phyloP scores from a whole-genome alignment of 2,329 filamentous ascomycete species.

The Hymenoscyphus fraxineus region DNA sequence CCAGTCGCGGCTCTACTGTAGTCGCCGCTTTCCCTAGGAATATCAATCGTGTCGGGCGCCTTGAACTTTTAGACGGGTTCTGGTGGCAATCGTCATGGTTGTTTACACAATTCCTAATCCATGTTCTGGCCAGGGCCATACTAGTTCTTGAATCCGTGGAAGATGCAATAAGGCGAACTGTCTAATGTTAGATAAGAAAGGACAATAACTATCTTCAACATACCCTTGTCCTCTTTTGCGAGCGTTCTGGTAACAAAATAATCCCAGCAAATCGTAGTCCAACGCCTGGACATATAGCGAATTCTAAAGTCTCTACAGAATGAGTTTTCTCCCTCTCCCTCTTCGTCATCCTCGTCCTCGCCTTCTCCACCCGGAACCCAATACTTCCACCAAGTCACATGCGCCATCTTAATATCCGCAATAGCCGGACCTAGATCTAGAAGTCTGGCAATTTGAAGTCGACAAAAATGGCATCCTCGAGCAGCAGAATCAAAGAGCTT shows the following conservation, averaged over 20 bases:
- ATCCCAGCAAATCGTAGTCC: slow-evolving; percentile 1
- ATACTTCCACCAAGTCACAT: slow-evolving; percentile 17
- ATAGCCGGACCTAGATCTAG: not conserved
- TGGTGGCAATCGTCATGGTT: slow-evolving; percentile 7
- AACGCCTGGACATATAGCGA: slow-evolving; percentile 1
- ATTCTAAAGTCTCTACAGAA: slow-evolving; percentile 14
- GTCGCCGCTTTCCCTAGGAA: slow-evolving; percentile 6
- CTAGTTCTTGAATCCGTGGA: slow-evolving; percentile 11
- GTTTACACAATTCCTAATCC: slow-evolving; percentile 9
- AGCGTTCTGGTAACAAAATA: slow-evolving; percentile 11
- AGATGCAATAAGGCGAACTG: slow-evolving; percentile 10
- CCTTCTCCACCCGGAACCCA: slow-evolving; percentile 3
- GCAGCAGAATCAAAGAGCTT: slow-evolving; percentile 9
- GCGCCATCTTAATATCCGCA: slow-evolving; percentile 4
- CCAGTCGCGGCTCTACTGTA: not conserved
- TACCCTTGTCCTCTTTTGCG: slow-evolving; percentile 9
- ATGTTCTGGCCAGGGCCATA: slow-evolving; percentile 10
- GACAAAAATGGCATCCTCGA: slow-evolving; percentile 12
- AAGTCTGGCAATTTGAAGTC: slow-evolving; percentile 10
- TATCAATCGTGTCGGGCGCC: slow-evolving; percentile 10
- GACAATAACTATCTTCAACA: not conserved
- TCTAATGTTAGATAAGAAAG: not conserved
- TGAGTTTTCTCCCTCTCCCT: not conserved
- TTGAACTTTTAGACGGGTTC: not conserved
- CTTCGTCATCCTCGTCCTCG: not conserved